Conservation (phyloP, 1,284 basidiomycete species). For the Wallemia hederae region DNA sequence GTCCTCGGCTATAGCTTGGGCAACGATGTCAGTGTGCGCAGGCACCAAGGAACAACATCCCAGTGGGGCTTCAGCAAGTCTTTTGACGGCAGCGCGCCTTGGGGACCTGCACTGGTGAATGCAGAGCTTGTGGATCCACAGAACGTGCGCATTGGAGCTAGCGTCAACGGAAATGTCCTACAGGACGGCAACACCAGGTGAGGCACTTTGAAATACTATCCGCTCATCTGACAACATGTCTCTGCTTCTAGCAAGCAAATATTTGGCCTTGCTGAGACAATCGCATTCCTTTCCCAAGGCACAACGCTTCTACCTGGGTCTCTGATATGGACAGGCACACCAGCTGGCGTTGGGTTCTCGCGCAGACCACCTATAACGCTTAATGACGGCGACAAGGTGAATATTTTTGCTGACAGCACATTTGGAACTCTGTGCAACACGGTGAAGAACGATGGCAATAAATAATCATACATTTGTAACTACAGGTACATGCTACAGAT, state of each 20-base stretch:
- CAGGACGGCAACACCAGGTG: not conserved
- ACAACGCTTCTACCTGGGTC: not conserved
- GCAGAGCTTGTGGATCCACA: not conserved
- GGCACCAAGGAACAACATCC: not conserved
- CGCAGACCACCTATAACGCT: not conserved
- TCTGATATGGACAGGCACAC: constrained; percentile 1
- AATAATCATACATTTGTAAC: not conserved
- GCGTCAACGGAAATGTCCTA: not conserved
- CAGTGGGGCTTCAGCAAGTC: constrained; percentile 1
- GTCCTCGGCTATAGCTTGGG: constrained; percentile 1
- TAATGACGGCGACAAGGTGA: not conserved
- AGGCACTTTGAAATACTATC: not conserved
- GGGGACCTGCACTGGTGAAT: not conserved
- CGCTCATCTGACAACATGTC: no score
- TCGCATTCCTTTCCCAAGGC: constrained; percentile 1
- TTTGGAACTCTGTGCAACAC: not conserved
- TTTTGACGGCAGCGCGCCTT: not conserved
- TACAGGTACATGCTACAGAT: no score
- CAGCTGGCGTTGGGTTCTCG: not conserved
- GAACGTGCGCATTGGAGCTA: not conserved
- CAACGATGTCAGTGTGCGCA: not conserved
- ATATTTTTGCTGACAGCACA: not conserved
- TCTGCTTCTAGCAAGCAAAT: not conserved
- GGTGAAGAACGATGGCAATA: not conserved
- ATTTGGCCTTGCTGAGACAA: not conserved